Evolutionary conservation across 2,329 filamentous ascomycete genomes (phyloP), one percentile per base, ranked within the genome.

Genomic region (Stagonosporopsis rhizophila): DNA sequence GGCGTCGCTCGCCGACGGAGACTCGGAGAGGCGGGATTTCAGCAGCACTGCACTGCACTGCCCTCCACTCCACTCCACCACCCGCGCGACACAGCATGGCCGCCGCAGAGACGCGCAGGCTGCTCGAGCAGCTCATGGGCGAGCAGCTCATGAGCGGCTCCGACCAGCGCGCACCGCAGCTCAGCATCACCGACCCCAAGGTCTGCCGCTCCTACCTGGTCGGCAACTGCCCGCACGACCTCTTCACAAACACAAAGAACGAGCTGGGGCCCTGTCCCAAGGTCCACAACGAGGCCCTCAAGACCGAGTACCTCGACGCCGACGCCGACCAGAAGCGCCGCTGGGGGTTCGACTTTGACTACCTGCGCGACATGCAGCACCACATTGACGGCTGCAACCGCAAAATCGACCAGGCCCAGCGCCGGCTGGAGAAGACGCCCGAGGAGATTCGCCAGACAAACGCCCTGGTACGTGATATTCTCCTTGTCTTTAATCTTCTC

Each of bases 221-320:
- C 60, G 95, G 95, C 68, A 96, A 91, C 56, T 99, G 95, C 77
- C 95, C 95, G 0, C 94, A 98, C 82, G 95, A 99, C 75, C 91
- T 99, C 72, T 99, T 99, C 84, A 99, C 94, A 64, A 99, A 99
- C 80, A 99, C 95, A 41, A 98, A 97, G 81, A 93, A 98, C 83
- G 95, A 99, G 75, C 85, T 98, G 30, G 95, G 95, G 2, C 85
- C 87, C 0, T 99, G 95, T 73, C 86, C 91, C 45, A 95, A 94
- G 75, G 85, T 94, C 23, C 95, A 99, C 79, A 90, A 87, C 44
- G 93, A 97, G 75, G 87, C 87, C 12, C 83, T 98, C 64, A 97
- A 96, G 78, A 82, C 88, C 44, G 93, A 99, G 75, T 99, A 95
- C 77, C 90, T 96, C 66, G 83, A 80, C 1, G 86, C 95, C 0